Base-by-base conservation (phyloP, 805 yeast genomes). In the Naumovozyma castellii region DNA sequence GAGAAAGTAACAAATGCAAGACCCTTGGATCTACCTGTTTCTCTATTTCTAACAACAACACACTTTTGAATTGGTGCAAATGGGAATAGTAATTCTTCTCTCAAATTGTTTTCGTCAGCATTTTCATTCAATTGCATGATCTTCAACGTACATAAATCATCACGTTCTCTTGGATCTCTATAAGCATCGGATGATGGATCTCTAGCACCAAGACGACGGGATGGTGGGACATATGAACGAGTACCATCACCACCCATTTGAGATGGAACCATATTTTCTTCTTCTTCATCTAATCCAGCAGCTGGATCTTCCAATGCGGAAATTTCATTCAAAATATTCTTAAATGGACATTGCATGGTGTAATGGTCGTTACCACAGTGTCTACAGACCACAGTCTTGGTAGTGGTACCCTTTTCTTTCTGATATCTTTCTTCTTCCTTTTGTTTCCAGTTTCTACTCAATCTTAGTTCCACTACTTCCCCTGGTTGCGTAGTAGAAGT, bases 271-370 rank as follows among this genome's bases (percentile, higher is more conserved):
- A 58, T 56, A 46, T 59, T 60, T 30, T 53, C 57, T 18, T 52
- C 53, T 33, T 57, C 65, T 43, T 57, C 59, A 19, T 51, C 56
- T 18, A 51, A 53, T 40, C 60, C 44, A 43, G 60, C 47, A 27
- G 58, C 53, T 32, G 59, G 57, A 35, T 61, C 62, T 42, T 61
- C 60, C 32, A 61, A 54, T 6, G 74, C 69, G 28, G 71, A 67
- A 30, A 67, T 64, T 39, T 70, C 69, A 35, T 67, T 84, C 61
- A 90, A 70, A 30, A 92, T 83, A 54, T 82, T 94, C 69, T 84
- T 88, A 75, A 77, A 86, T 47, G 98, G 98, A 83, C 99, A 92
- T 68, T 82, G 80, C 62, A 86, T 69, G 32, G 97, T 84, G 75
- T 80, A 84, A 72, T 92, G 99, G 51, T 78, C 82, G 59, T 95